Conservation (phyloP, 345 rosid species). For the Euphorbia pulcherrima region DNA sequence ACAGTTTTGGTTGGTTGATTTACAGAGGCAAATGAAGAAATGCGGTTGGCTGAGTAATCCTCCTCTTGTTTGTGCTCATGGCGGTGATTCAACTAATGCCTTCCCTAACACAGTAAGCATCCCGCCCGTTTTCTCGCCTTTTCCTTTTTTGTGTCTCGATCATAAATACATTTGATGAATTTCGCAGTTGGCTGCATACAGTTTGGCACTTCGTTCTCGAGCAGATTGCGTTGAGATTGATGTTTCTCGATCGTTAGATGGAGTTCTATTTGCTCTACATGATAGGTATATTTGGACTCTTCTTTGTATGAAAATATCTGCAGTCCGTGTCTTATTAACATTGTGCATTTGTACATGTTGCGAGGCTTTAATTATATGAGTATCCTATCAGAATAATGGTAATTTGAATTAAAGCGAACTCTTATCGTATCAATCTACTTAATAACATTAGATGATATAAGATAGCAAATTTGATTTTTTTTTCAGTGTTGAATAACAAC, state of each 20-base stretch:
- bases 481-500: not conserved
- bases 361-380: not conserved
- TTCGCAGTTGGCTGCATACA: constrained; percentile 73
- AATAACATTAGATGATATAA: not conserved
- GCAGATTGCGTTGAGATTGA: constrained; percentile 95
- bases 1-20: not conserved
- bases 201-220: constrained; percentile 54
- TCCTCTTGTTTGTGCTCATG: constrained; percentile 98
- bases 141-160: not conserved
- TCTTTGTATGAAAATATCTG: not conserved
- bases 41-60: constrained; percentile 82
- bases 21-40: constrained; percentile 44
- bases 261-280: constrained; percentile 81
- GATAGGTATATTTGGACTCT: constrained; percentile 54
- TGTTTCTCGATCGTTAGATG: constrained; percentile 88
- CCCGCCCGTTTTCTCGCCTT: not conserved
- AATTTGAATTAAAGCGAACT: not conserved
- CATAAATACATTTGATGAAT: not conserved
- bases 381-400: not conserved
- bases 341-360: not conserved
- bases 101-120: constrained; percentile 74
- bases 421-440: not conserved
- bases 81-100: constrained; percentile 80
- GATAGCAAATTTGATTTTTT: not conserved
- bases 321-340: not conserved